Evolutionary conservation across 495 filamentous ascomycete genomes (phyloP).

Genomic region (Penicillium crystallinum): DNA sequence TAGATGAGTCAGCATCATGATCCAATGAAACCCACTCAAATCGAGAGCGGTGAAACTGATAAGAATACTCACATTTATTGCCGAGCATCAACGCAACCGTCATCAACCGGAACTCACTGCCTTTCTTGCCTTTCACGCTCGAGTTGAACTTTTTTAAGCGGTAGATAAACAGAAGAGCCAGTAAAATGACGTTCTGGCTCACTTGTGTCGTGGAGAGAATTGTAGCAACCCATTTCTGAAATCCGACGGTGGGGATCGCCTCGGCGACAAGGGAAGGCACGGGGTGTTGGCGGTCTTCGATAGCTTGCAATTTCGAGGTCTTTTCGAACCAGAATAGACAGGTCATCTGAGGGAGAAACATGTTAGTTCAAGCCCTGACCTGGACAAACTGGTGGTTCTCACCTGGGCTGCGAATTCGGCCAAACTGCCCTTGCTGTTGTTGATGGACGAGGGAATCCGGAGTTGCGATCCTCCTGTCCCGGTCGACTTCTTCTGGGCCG

Average conservation of each 20-base stretch:
- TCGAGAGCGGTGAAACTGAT: constrained; percentile 18
- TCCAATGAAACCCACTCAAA: not conserved
- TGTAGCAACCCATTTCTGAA: constrained; percentile 89
- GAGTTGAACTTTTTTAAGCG: constrained; percentile 87
- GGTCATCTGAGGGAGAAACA: constrained; percentile 58
- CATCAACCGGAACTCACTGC: constrained; percentile 92
- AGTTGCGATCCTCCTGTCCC: constrained; percentile 57
- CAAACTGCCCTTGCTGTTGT: constrained; percentile 63
- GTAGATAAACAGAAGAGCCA: constrained; percentile 91
- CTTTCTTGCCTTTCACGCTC: constrained; percentile 77
- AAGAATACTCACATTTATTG: constrained; percentile 76
- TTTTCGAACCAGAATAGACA: constrained; percentile 99
- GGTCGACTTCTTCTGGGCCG: constrained; percentile 27
- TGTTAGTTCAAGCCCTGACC: constrained; percentile 1
- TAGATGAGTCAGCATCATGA: constrained; percentile 22
- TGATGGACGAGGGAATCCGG: constrained; percentile 69
- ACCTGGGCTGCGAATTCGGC: constrained; percentile 81
- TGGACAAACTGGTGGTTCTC: constrained; percentile 18
- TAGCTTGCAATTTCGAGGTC: constrained; percentile 63
- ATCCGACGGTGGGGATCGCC: constrained; percentile 71
- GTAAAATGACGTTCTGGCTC: constrained; percentile 87
- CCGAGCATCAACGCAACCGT: constrained; percentile 97
- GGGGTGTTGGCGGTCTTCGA: constrained; percentile 59
- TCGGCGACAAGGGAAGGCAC: constrained; percentile 55
- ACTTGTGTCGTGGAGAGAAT: constrained; percentile 94